Evolutionary conservation across 306 rosid species (phyloP), one percentile per base, ranked within the genome.

Genomic region (Gynostemma pentaphyllum): DNA sequence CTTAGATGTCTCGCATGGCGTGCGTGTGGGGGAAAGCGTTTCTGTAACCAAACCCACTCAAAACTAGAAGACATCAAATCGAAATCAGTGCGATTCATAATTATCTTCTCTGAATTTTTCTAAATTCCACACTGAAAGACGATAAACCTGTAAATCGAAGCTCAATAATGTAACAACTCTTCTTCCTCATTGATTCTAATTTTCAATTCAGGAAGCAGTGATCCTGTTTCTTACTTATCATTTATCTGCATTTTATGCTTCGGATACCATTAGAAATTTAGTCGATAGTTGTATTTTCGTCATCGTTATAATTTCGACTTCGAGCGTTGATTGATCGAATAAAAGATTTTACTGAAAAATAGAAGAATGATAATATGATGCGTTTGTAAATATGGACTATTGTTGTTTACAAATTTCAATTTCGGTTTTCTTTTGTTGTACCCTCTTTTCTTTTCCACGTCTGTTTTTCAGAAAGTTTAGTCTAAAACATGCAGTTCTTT

Each of bases 1-100:
- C 64, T 59, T 59, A 36, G 46, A 59, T 34, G 30, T 30, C 46
- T 59, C 64, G 24, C 29, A 59, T 59, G 64, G 64, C 64, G 64
- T 59, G 64, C 46, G 47, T 59, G 18, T 11, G 64, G 64, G 64
- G 64, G 30, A 59, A 30, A 36, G 1, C 30, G 19, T 18, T 12
- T 36, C 29, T 57, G 45, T 21, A 13, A 21, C 18, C 34, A 12
- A 36, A 12, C 45, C 4, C 34, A 23, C 2, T 1, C 13, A 51
- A 49, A 51, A n/a, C n/a, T n/a, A 32, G 44, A n/a, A 30, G 42
- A 32, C 13, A 7, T 55, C 62, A 1, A 54, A 28, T 18, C 42
- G 8, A n/a, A 26, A 16, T 16, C 44, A 9, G 10, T 3, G 41
- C 14, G 24, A 56, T 32, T 56, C 42, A 55, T 15, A 56, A 23